Percentiles rank a stretch among this genome's conserved stretches.
Evolutionary conservation across 371 early-diverging fungal species (phyloP).

Genomic region (Apophysomyces sp.): DNA sequence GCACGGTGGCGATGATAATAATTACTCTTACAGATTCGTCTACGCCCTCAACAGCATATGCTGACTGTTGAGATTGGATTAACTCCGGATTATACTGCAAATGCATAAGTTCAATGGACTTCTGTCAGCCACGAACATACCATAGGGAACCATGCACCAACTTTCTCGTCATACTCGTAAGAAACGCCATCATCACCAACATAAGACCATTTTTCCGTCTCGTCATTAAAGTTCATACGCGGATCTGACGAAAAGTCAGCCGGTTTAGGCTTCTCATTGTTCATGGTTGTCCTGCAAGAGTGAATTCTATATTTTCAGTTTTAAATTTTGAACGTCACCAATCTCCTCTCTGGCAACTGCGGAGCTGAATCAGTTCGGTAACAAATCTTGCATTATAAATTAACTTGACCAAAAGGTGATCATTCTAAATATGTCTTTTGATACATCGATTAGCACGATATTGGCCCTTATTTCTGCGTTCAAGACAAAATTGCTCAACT

Average conservation of each 20-base stretch:
- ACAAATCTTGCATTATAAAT: too few species aligned
- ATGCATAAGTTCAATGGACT: background rate
- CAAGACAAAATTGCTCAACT: too few species aligned
- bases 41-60: constrained; percentile 67
- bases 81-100: constrained; percentile 72
- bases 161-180: constrained; percentile 81
- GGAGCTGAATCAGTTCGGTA: too few species aligned
- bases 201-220: constrained; percentile 74
- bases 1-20: background rate
- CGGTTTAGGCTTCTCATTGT: background rate
- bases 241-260: constrained; percentile 44
- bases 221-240: constrained; percentile 60
- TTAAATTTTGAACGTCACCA: too few species aligned
- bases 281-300: background rate
- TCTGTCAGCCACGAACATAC: constrained; percentile 32
- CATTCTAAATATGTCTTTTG: too few species aligned
- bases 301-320: background rate
- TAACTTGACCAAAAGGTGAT: too few species aligned
- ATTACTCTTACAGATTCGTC: constrained; percentile 44
- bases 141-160: constrained; percentile 90
- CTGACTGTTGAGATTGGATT: constrained; percentile 79
- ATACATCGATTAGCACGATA: too few species aligned
- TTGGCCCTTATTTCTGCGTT: too few species aligned
- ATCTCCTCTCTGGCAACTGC: too few species aligned
- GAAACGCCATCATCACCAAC: constrained; percentile 73